Evolutionary conservation across 805 yeast genomes (phyloP), one percentile per base, ranked within the genome.

Genomic region (Kodamaea kakaduensis): DNA sequence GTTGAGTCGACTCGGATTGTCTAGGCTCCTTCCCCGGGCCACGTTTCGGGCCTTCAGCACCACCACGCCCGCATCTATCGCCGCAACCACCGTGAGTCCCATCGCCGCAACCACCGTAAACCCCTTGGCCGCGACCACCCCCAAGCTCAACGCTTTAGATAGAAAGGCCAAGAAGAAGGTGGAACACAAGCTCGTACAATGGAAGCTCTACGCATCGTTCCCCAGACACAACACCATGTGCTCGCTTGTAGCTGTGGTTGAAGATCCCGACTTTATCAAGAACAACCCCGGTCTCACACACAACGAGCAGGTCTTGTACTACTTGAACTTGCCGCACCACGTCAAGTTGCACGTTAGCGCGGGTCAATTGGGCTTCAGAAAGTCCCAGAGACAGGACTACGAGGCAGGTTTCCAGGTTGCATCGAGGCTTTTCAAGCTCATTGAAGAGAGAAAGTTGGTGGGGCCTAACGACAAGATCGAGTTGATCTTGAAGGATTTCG

Each of bases 331-430:
- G 32, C 93, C 88, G 17, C 90, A 89, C 59, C 81, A 77, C 44
- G 79, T 82, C 18, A 71, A 75, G 44, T 55, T 81, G 29, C 75
- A 81, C 15, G 64, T 85, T 33, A 75, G 86, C 6, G 82, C 96
- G 0, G 98, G 98, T 34, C 77, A 75, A 54, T 67, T 87, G 34
- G 98, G 97, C 3, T 90, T 88, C 69, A 75, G 87, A 52, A 87
- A 88, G 52, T 77, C 93, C 12, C 87, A 87, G 38, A 78, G 96
- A 61, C 86, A 94, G 32, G 95, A 87, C 58, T 86, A 85, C 52
- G 98, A 90, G 61, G 96, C 96, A 1, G 83, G 83, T 9, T 89
- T 82, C 68, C 96, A 88, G 58, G 81, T 90, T 7, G 67, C 88
- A 10, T 67, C 88, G 3, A 75, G 75, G 44, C 69, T 85, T 62